phyloP scores from a whole-genome alignment of 2,329 filamentous ascomycete species.

The Esteya vermicola region DNA sequence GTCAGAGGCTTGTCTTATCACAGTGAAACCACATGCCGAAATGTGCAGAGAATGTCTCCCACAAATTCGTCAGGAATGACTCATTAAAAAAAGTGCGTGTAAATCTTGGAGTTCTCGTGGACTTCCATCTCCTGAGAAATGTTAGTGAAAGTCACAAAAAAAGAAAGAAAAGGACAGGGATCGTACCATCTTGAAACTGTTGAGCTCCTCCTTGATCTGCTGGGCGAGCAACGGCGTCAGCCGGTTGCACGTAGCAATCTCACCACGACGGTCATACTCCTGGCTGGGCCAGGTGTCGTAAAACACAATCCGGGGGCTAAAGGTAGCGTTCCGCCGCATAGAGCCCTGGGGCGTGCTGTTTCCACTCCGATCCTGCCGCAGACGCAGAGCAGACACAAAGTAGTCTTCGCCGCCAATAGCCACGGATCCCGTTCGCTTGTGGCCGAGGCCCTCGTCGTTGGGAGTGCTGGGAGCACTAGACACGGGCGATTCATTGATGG shows the following conservation, averaged over 20 bases:
- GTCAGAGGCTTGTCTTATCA: too few relatives aligned
- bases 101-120: constrained; percentile 95
- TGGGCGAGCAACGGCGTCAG: constrained; percentile 93
- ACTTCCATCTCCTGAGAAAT: constrained; percentile 87
- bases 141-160: neutral
- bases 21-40: too few relatives aligned
- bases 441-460: constrained; percentile 56
- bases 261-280: constrained; percentile 91
- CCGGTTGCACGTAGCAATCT: constrained; percentile 95
- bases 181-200: constrained; percentile 95
- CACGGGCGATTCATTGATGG: constrained; percentile 61
- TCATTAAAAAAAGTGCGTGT: constrained; percentile 97
- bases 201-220: constrained; percentile 98
- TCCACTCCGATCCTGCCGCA: constrained; percentile 65
- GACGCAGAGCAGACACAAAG: constrained; percentile 63
- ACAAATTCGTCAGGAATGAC: constrained; percentile 10
- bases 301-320: constrained; percentile 88
- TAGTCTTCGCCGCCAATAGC: constrained; percentile 77
- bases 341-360: constrained; percentile 61
- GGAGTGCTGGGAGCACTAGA: constrained; percentile 84
- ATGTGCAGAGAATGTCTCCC: neutral
- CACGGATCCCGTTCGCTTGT: constrained; percentile 54
- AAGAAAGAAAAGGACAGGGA: constrained; percentile 1
- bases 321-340: constrained; percentile 52
- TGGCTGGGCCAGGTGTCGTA: constrained; percentile 92